Evolutionary conservation across 148 eudicot species (phyloP).

Genomic region (Camellia sinensis): DNA sequence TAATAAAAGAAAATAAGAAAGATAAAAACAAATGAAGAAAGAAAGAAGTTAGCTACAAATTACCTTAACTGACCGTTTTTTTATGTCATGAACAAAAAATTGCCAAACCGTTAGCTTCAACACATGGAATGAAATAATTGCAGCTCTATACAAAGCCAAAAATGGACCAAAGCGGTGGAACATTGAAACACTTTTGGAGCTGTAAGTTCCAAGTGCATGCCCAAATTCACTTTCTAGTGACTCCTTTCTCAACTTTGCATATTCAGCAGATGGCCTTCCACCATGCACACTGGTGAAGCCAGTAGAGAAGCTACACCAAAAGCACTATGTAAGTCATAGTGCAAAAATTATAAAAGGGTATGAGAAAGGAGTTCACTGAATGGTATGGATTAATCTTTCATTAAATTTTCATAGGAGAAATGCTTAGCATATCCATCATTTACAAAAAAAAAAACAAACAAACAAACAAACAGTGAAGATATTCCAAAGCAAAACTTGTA

Average conservation of each 20-base stretch:
- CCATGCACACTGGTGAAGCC: constrained; percentile 84
- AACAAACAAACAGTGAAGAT: no score
- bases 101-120: constrained; percentile 79
- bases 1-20: background rate
- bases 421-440: background rate
- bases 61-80: constrained; percentile 77
- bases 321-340: constrained; percentile 8
- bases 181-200: constrained; percentile 64
- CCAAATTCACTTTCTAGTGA: constrained; percentile 89
- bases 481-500: background rate
- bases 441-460: background rate
- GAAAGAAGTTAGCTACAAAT: background rate
- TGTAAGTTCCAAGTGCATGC: constrained; percentile 61
- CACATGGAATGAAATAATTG: constrained; percentile 79
- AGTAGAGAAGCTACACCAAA: constrained; percentile 64
- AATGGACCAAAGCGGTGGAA: constrained; percentile 87
- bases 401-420: background rate
- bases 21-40: background rate
- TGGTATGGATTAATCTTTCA: background rate
- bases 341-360: background rate
- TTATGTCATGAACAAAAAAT: constrained; percentile 68
- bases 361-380: background rate
- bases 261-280: constrained; percentile 82
- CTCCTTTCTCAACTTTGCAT: constrained; percentile 85
- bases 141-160: constrained; percentile 91